Base-by-base conservation (phyloP, 2,329 filamentous ascomycete species). In the Helotiales sp. region DNA sequence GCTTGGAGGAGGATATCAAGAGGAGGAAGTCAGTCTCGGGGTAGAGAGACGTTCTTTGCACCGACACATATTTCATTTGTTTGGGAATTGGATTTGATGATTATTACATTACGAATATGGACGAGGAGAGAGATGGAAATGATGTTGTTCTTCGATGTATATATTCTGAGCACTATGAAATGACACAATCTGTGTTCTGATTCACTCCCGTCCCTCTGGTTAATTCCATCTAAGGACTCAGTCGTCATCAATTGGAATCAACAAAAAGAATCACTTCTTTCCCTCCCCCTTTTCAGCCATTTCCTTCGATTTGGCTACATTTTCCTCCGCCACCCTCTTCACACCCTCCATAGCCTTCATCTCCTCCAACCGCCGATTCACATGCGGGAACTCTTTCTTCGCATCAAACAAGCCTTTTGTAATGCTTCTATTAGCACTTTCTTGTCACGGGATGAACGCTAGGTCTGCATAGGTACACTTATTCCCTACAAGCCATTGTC, bases 401-500 rank as follows among this genome's bases (percentile, higher is more conserved):
- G 36, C 36, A 8, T 50, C 46, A 22, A 22, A 54, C 42, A 27
- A 49, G 2, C 10, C 10, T 3, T 19, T 12, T 12, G n/a, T 24
- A 22, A 48, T 22, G 3, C 25, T 25, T 3, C 31, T 31, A n/a
- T 12, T 9, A 4, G 9, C 31, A 24, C 9, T 9, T 19, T 48
- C 25, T 31, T 61, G 60, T 70, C 72, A 73, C 1, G 70, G 54
- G 5, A 75, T 49, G 56, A 75, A 76, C 0, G 70, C 59, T 22
- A 77, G 52, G 62, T 77, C 76, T 1, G 70, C 75, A 61, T 73
- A 76, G 3, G 71, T 73, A 56, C 46, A 52, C 60, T 74, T 76
- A 57, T 73, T 64, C 1, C 69, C 67, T 76, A 24, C 69, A 13
- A 31, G 29, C 27, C 25, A 50, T 42, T 53, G 30, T 17, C 63